Evolutionary conservation across 805 yeast species (phyloP).

Genomic region (Torulaspora quercuum): DNA sequence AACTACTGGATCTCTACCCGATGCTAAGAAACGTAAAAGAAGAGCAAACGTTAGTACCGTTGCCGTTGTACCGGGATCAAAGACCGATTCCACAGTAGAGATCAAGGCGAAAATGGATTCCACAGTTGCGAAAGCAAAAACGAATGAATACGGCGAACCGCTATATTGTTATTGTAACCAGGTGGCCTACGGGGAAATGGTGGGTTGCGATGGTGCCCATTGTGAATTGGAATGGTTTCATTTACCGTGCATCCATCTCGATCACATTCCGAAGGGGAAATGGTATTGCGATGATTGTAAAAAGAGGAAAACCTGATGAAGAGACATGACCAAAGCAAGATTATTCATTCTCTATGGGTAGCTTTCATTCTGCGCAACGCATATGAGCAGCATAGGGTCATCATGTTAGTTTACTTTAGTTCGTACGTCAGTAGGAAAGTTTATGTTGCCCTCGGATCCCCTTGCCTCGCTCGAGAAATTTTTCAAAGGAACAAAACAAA

Average conservation of each 20-base stretch:
- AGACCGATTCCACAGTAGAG: constrained; percentile 12
- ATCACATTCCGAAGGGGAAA: constrained; percentile 80
- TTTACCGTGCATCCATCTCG: constrained; percentile 84
- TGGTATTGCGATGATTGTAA: constrained; percentile 76
- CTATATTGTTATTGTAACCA: constrained; percentile 95
- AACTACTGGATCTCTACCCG: constrained; percentile 26
- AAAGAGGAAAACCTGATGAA: constrained; percentile 9
- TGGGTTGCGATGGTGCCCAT: constrained; percentile 93
- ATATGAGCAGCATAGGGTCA: too few relatives aligned
- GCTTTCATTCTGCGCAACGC: too few relatives aligned
- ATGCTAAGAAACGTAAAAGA: constrained; percentile 24
- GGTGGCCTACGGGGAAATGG: constrained; percentile 98
- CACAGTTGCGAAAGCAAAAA: constrained; percentile 14
- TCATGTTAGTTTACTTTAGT: too few relatives aligned
- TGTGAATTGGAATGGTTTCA: constrained; percentile 96
- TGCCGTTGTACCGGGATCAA: constrained; percentile 9
- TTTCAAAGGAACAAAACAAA: constrained; percentile 1
- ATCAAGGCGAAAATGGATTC: constrained; percentile 11
- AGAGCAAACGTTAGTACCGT: constrained; percentile 14
- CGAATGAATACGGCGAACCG: constrained; percentile 57
- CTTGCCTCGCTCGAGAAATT: constrained; percentile 1
- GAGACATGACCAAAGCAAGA: background rate
- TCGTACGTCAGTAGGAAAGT: too few relatives aligned
- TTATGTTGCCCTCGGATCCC: too few relatives aligned
- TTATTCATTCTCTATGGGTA: constrained; percentile 1